Evolutionary conservation across 2,329 filamentous ascomycete species (phyloP), one percentile per base, ranked within the genome.

Genomic region (Achaetomium macrosporum): DNA sequence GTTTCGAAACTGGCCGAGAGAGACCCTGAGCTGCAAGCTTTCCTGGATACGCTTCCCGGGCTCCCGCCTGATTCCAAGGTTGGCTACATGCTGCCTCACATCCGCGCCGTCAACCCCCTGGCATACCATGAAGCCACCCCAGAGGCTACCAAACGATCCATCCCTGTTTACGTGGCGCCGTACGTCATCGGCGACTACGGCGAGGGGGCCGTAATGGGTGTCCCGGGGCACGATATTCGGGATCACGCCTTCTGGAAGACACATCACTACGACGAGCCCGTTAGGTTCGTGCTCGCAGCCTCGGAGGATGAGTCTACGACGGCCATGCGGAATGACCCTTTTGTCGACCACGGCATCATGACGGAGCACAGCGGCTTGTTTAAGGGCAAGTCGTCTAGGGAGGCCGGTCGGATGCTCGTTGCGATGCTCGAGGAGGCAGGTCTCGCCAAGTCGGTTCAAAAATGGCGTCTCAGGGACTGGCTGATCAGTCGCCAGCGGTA

Each of bases 401-500:
- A 85, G 50, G 85, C 84, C 1, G 82, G 78, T 2, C 67, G 77
- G 55, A 72, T 77, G 58, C 80, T 95, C 47, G 69, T 90, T 16
- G 65, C 71, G 33, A 69, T 79, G 59, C 76, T 85, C 2, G 70
- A 79, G 56, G 68, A 73, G 2, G 77, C 79, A 5, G 70, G 74
- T 1, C 72, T 83, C n/a, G 88, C 83, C 10, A 75, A 81, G 52
- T 67, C 73, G n/a, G 74, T 80, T 9, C 82, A 88, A 54, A 87
- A 82, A 56, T 95, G 89, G 88, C 83, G 87, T 47, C 76, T 96
- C 25, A 77, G 89, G 55, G 90, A 96, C 69, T 96, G 90, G 90
- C 74, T 96, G 51, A 86, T 96, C 62, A 95, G 89, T 66, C 83
- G 90, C n/a, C 90, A 96, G 68, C 77, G 90, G 58, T 95, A 95